phyloP scores from a whole-genome alignment of 306 rosid genomes.

The Ormosia emarginata region DNA sequence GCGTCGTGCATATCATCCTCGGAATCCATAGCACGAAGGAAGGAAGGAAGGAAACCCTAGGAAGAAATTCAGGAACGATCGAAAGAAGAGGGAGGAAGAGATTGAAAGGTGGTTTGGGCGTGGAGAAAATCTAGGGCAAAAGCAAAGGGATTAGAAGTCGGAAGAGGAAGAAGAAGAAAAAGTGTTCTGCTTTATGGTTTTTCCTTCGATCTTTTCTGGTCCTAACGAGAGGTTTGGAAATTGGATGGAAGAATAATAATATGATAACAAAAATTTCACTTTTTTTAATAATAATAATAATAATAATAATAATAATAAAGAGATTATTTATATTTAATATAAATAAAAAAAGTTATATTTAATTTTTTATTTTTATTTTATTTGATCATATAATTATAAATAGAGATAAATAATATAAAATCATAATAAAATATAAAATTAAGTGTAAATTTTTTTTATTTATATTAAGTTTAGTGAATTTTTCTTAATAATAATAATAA shows the following conservation, averaged over 20 bases:
- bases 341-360: too few species aligned
- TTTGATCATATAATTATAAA: too few species aligned
- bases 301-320: too few species aligned
- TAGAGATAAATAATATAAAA: too few species aligned
- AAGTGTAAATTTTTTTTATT: too few species aligned
- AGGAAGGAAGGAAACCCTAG: neutral
- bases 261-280: neutral
- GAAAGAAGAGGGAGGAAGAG: neutral
- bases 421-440: too few species aligned
- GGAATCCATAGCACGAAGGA: slow-evolving; percentile 36
- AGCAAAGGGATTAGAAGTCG: neutral
- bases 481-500: too few species aligned
- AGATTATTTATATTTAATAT: too few species aligned
- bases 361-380: too few species aligned
- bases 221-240: slow-evolving; percentile 10
- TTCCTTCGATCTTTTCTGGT: slow-evolving; percentile 10
- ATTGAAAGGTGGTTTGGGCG: neutral
- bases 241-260: neutral
- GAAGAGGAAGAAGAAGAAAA: neutral
- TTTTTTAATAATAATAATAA: neutral
- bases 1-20: slow-evolving; percentile 72
- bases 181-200: slow-evolving; percentile 22
- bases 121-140: slow-evolving; percentile 38
- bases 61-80: neutral
- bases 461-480: too few species aligned